Conservation (phyloP, 148 eudicot species). For the Silene uniflora region DNA sequence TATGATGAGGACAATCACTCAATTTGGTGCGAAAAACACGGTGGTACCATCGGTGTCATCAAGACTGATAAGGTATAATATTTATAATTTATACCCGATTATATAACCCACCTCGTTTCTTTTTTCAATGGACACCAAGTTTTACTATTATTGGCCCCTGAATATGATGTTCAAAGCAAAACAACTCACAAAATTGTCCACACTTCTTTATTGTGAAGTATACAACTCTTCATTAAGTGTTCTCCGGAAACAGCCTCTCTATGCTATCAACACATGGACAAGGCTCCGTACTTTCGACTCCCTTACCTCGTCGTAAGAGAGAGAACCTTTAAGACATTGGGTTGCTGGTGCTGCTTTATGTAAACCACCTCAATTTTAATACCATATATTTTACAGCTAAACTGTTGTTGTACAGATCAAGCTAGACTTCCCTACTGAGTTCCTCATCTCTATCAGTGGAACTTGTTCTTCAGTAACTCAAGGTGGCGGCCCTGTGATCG, state of each 20-base stretch:
- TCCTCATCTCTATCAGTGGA: conserved; percentile 36
- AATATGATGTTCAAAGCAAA: neutral
- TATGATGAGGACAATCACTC: conserved; percentile 22
- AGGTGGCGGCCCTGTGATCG: conserved; percentile 24
- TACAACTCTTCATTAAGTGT: neutral
- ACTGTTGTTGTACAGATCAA: conserved; percentile 25
- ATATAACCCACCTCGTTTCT: neutral
- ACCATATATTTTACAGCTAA: neutral
- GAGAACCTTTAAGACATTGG: neutral
- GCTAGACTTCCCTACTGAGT: conserved; percentile 31
- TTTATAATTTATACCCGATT: neutral
- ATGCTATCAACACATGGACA: neutral
- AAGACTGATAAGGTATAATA: conserved; percentile 29
- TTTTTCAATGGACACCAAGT: neutral
- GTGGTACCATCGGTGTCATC: conserved; percentile 24
- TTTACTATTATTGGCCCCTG: neutral
- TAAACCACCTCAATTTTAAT: neutral
- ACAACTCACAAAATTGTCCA: neutral
- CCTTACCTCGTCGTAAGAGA: neutral
- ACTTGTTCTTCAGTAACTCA: conserved; percentile 19
- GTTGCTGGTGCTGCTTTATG: neutral
- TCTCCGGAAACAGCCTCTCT: neutral
- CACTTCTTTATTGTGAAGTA: neutral
- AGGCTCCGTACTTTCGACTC: neutral
- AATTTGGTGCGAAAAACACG: conserved; percentile 30